These are phyloP conservation scores for Sarocladiaceae sp. DNA, from an alignment of 2,329 filamentous ascomycete genomes.

Conservation along the genomic window DNA sequence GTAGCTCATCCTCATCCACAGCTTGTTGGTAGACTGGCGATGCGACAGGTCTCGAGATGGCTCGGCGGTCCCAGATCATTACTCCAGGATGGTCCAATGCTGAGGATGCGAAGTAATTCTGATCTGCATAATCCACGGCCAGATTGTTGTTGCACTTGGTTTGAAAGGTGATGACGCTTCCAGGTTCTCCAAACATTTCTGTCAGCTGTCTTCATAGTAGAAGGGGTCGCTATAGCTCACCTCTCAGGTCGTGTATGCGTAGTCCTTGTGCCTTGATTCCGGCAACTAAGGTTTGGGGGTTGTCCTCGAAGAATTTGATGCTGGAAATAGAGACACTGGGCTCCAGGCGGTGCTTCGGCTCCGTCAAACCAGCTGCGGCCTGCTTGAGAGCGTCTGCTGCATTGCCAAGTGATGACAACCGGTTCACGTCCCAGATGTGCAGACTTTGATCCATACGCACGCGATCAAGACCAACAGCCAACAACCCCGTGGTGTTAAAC, in stretches of 20 bases:
- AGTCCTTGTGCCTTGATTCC: constrained; percentile 71
- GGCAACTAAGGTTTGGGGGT: constrained; percentile 67
- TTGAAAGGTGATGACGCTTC: constrained; percentile 48
- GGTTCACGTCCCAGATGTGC: constrained; percentile 74
- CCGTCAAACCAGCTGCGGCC: constrained; percentile 40
- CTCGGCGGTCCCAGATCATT: constrained; percentile 72
- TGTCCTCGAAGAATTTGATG: constrained; percentile 74
- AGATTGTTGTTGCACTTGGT: constrained; percentile 66
- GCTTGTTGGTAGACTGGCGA: constrained; percentile 51
- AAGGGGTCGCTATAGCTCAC: constrained; percentile 32
- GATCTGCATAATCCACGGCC: constrained; percentile 71
- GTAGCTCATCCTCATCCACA: constrained; percentile 53
- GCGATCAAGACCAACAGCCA: constrained; percentile 74
- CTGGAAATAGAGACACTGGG: constrained; percentile 71
- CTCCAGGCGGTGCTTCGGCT: constrained; percentile 54
- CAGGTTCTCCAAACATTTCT: neutral
- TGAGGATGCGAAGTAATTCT: constrained; percentile 79
- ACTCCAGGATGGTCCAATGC: constrained; percentile 68
- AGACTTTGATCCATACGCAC: constrained; percentile 77
- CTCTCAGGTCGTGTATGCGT: constrained; percentile 71
- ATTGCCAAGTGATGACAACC: constrained; percentile 44
- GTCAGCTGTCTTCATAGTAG: neutral
- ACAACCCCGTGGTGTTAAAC: constrained; percentile 63
- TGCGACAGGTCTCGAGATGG: constrained; percentile 44
- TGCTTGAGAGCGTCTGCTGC: constrained; percentile 13